phyloP scores from a whole-genome alignment of 2,329 filamentous ascomycete species.

The Verticillium klebahnii region DNA sequence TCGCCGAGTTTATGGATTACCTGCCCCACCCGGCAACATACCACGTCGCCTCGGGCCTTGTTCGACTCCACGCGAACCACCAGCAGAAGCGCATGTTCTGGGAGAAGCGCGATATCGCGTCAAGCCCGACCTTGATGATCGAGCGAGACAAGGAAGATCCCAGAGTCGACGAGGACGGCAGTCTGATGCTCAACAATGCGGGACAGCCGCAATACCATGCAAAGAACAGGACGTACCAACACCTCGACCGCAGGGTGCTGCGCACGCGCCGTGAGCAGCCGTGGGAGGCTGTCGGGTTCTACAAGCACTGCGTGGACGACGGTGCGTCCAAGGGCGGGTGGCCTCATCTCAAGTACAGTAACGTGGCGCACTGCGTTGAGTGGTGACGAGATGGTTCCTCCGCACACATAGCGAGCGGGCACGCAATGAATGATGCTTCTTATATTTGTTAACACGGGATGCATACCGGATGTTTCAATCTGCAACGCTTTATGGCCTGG shows the following conservation, averaged over 20 bases:
- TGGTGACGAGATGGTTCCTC: not conserved
- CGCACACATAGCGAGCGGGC: not conserved
- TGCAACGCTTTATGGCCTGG: slow-evolving; percentile 1
- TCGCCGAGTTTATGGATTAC: slow-evolving; percentile 10
- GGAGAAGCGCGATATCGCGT: not conserved
- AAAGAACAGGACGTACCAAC: not conserved
- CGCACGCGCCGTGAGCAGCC: not conserved
- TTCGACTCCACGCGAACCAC: slow-evolving; percentile 4
- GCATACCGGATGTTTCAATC: not conserved
- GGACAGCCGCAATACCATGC: not conserved
- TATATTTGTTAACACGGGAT: not conserved
- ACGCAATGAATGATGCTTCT: not conserved
- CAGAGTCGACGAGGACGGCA: not conserved
- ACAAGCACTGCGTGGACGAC: not conserved
- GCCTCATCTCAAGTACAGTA: not conserved
- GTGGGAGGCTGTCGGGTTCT: not conserved
- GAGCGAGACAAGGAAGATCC: not conserved
- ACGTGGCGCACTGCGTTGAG: not conserved
- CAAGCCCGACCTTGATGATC: not conserved
- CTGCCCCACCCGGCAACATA: slow-evolving; percentile 8
- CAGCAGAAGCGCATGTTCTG: slow-evolving; percentile 1
- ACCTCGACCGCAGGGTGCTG: not conserved
- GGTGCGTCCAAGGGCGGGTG: not conserved
- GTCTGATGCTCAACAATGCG: not conserved
- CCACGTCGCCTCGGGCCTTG: slow-evolving; percentile 6